Evolutionary conservation across 306 rosid genomes (phyloP).

Genomic region (Rubus parviflorus): DNA sequence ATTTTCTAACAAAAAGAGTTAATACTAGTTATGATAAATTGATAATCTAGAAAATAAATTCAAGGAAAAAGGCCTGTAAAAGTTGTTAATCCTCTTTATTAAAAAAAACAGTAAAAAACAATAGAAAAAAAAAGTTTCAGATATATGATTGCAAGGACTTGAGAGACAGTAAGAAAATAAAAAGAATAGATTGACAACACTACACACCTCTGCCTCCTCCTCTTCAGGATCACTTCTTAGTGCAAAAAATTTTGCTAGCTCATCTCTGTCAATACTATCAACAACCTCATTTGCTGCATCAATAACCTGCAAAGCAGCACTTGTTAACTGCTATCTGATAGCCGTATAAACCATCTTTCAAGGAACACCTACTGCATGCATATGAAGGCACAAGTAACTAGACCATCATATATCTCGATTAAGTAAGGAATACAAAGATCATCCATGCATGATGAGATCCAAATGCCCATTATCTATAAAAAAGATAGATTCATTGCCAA

Average conservation of each 20-base stretch:
- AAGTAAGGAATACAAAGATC: neutral
- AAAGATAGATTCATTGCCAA: neutral
- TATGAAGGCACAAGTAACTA: neutral
- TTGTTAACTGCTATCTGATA: conserved; percentile 1
- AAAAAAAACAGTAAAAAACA: too few species aligned
- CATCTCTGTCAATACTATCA: conserved; percentile 77
- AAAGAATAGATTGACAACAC: neutral
- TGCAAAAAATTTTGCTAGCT: conserved; percentile 63
- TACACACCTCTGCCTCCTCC: conserved; percentile 80
- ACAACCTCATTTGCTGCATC: conserved; percentile 78
- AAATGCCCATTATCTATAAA: neutral
- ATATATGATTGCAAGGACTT: neutral
- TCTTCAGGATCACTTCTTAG: conserved; percentile 80
- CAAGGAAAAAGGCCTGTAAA: neutral
- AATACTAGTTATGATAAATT: neutral
- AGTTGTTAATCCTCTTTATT: neutral
- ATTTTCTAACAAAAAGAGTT: conserved; percentile 39
- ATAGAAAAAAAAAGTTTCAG: neutral
- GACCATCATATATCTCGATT: neutral
- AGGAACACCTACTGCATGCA: neutral
- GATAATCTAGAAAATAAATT: neutral
- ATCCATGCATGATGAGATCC: neutral
- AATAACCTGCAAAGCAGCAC: conserved; percentile 60
- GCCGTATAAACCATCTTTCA: neutral
- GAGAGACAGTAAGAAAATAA: conserved; percentile 4